These are phyloP conservation scores for Elongisporangium anandrum DNA, from an alignment of 352 stramenopile species.

Conservation along the genomic window DNA sequence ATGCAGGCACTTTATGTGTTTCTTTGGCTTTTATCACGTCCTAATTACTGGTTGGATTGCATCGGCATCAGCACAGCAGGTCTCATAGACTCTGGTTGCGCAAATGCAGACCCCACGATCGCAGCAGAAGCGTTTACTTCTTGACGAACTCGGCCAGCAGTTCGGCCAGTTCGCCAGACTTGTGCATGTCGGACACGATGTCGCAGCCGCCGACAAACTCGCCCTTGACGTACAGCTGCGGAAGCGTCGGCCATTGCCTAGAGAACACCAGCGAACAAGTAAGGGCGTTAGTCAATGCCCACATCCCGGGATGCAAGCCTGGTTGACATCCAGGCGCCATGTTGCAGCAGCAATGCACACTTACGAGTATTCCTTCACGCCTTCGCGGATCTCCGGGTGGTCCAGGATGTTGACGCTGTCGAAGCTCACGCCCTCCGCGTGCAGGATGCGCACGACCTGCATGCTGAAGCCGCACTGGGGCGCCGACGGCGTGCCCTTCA, in stretches of 20 bases:
- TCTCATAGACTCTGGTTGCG: not conserved
- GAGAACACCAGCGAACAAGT: slow-evolving; percentile 5
- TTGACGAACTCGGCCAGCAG: slow-evolving; percentile 86
- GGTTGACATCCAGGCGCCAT: not conserved
- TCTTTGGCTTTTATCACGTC: slow-evolving; percentile 2
- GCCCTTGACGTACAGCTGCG: slow-evolving; percentile 98
- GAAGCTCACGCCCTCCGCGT: slow-evolving; percentile 93
- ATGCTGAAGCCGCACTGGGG: slow-evolving; percentile 98
- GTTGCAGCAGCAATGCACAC: slow-evolving; percentile 14
- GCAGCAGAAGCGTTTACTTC: slow-evolving; percentile 14
- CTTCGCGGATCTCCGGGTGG: slow-evolving; percentile 97
- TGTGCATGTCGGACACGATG: slow-evolving; percentile 96
- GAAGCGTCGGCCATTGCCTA: slow-evolving; percentile 95
- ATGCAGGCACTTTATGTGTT: slow-evolving; percentile 3
- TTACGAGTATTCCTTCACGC: slow-evolving; percentile 98
- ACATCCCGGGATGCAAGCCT: too few species aligned
- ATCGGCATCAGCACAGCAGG: not conserved
- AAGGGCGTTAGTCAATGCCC: not conserved
- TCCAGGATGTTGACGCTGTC: slow-evolving; percentile 98
- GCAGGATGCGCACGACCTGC: slow-evolving; percentile 95
- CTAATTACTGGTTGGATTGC: not conserved
- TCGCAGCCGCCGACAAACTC: slow-evolving; percentile 99
- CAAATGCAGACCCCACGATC: not conserved
- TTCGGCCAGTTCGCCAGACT: slow-evolving; percentile 89
- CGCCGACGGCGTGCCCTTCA: slow-evolving; percentile 98